Evolutionary conservation across 805 yeast species (phyloP).

Genomic region (Hanseniaspora taiwanica): DNA sequence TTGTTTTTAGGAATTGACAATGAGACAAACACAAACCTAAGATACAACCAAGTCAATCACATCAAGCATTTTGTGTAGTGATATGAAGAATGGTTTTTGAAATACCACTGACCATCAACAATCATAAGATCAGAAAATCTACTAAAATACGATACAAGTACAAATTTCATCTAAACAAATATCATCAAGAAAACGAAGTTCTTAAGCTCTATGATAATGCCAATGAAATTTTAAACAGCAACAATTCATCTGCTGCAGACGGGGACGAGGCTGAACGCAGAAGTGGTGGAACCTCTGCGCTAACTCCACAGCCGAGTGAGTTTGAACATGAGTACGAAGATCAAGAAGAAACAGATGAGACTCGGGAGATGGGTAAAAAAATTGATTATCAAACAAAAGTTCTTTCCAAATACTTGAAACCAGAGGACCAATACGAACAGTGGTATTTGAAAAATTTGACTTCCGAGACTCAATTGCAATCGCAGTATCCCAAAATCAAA

Average conservation of each 20-base stretch:
- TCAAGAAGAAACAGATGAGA: constrained; percentile 4
- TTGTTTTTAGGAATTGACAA: too few species aligned
- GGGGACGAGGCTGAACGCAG: neutral
- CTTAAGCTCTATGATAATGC: constrained; percentile 1
- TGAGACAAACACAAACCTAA: too few species aligned
- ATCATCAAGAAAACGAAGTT: constrained; percentile 5
- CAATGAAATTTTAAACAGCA: constrained; percentile 15
- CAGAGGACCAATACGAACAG: constrained; percentile 18
- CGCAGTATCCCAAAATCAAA: neutral
- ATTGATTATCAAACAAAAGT: constrained; percentile 15
- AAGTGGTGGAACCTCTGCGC: neutral
- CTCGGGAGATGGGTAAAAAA: constrained; percentile 9
- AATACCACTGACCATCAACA: constrained; percentile 12
- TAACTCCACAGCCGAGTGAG: neutral
- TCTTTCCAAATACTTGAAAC: constrained; percentile 16
- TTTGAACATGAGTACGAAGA: neutral
- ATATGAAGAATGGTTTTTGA: constrained; percentile 15
- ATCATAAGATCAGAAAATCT: constrained; percentile 10
- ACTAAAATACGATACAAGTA: constrained; percentile 20
- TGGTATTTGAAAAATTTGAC: constrained; percentile 10
- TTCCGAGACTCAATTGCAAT: neutral
- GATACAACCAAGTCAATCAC: neutral
- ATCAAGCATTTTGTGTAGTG: neutral
- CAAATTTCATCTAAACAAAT: constrained; percentile 12
- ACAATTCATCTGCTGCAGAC: constrained; percentile 15